phyloP scores from a whole-genome alignment of 192 early-diverging fungal genomes.

The Coemansia umbellata region DNA sequence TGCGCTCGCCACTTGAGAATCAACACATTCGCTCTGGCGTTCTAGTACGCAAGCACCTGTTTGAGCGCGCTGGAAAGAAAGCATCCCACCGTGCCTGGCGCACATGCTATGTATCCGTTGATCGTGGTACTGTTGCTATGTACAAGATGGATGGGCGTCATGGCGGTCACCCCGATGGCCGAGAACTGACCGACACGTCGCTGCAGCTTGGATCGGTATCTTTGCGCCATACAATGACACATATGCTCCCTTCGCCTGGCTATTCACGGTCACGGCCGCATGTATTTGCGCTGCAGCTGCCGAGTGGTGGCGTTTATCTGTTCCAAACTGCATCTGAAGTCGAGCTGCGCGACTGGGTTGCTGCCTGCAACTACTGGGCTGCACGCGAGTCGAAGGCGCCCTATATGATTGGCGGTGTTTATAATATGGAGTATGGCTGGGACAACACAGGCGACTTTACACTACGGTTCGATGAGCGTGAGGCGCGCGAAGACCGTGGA shows the following conservation, averaged over 20 bases:
- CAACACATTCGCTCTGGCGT: conserved; percentile 53
- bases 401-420: conserved; percentile 73
- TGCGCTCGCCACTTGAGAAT: conserved; percentile 50
- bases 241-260: conserved; percentile 78
- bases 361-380: conserved; percentile 93
- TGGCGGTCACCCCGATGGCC: conserved; percentile 40
- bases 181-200: conserved; percentile 53
- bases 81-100: conserved; percentile 84
- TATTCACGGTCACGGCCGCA: conserved; percentile 72
- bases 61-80: conserved; percentile 71
- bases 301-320: conserved; percentile 81
- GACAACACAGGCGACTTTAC: conserved; percentile 54
- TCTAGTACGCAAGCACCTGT: conserved; percentile 82
- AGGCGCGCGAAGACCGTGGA: conserved; percentile 38
- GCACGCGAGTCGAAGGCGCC: conserved; percentile 88
- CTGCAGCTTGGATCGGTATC: conserved; percentile 54
- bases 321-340: conserved; percentile 76
- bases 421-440: conserved; percentile 96
- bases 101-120: conserved; percentile 71
- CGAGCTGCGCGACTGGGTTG: conserved; percentile 78
- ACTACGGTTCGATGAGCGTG: conserved; percentile 45
- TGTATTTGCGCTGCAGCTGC: conserved; percentile 83
- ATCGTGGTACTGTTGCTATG: conserved; percentile 77
- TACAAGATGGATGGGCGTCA: conserved; percentile 66
- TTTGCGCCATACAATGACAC: conserved; percentile 80